Conservation (phyloP, 148 eudicot genomes). For the Fagopyrum tataricum region DNA sequence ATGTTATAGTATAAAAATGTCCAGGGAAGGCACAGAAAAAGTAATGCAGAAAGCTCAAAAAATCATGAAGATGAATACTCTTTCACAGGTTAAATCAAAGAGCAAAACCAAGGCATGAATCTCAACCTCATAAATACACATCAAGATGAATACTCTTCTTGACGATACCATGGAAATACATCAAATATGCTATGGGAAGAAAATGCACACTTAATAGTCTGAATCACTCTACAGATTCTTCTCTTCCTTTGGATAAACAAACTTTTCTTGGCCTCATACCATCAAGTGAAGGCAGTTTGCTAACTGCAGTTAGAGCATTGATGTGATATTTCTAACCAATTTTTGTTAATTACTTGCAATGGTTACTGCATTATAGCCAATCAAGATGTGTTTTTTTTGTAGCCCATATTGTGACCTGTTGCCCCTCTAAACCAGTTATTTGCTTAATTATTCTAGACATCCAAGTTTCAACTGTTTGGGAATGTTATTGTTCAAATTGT, state of each 20-base stretch:
- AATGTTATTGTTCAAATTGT: conserved; percentile 9
- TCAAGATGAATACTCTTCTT: no score
- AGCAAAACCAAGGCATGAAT: conserved; percentile 1
- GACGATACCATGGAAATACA: no score
- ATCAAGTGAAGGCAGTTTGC: conserved; percentile 86
- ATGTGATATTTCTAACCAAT: conserved; percentile 39
- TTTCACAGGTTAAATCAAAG: conserved; percentile 1
- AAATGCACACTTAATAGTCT: no score
- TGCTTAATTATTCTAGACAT: not conserved
- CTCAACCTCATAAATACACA: not conserved
- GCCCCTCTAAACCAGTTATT: not conserved
- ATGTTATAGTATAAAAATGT: not conserved
- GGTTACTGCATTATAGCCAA: not conserved
- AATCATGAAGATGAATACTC: not conserved
- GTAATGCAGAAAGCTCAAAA: conserved; percentile 5
- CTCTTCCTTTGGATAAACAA: no score
- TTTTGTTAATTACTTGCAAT: not conserved
- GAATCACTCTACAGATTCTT: no score
- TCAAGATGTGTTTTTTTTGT: not conserved
- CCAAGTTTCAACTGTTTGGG: not conserved
- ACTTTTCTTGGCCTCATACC: conserved; percentile 93
- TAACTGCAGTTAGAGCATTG: conserved; percentile 80
- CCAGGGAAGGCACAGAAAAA: conserved; percentile 11
- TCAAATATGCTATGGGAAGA: no score
- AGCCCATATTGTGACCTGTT: not conserved